A percentile compares a stretch with the other conserved stretches of the same genome.
Conservation (phyloP, 192 early-diverging fungal genomes). For the Gonapodya prolifera region DNA sequence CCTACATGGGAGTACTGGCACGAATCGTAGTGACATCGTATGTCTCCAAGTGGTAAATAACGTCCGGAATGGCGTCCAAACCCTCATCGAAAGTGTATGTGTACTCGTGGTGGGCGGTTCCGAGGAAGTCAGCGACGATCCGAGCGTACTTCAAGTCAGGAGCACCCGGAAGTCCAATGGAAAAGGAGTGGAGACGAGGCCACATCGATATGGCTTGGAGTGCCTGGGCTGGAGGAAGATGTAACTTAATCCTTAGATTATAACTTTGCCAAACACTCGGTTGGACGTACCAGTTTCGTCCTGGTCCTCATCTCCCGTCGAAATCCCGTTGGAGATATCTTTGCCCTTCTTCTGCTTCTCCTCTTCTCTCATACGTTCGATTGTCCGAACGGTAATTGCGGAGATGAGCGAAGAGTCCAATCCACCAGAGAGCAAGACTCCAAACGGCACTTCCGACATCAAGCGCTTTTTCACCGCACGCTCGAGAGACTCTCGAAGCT, state of each 20-base stretch:
- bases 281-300: neutral
- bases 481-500: constrained; percentile 68
- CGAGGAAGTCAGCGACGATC: constrained; percentile 78
- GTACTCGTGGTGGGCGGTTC: constrained; percentile 89
- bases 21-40: constrained; percentile 98
- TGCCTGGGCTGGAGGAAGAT: neutral
- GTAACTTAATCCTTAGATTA: neutral
- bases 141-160: constrained; percentile 86
- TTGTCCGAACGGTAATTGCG: constrained; percentile 78
- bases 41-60: constrained; percentile 95
- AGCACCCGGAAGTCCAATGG: constrained; percentile 82
- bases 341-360: constrained; percentile 1
- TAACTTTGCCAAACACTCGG: neutral
- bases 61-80: constrained; percentile 85
- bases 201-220: constrained; percentile 25
- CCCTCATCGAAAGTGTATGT: constrained; percentile 96
- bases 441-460: constrained; percentile 97
- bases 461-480: constrained; percentile 86
- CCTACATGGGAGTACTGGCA: constrained; percentile 90
- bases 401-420: constrained; percentile 93
- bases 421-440: constrained; percentile 88
- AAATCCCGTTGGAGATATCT: neutral
- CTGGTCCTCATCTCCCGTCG: neutral
- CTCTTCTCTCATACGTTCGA: constrained; percentile 42
- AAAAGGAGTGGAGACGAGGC: constrained; percentile 95